phyloP scores from a whole-genome alignment of 306 rosid species.

The Canavalia ensiformis region DNA sequence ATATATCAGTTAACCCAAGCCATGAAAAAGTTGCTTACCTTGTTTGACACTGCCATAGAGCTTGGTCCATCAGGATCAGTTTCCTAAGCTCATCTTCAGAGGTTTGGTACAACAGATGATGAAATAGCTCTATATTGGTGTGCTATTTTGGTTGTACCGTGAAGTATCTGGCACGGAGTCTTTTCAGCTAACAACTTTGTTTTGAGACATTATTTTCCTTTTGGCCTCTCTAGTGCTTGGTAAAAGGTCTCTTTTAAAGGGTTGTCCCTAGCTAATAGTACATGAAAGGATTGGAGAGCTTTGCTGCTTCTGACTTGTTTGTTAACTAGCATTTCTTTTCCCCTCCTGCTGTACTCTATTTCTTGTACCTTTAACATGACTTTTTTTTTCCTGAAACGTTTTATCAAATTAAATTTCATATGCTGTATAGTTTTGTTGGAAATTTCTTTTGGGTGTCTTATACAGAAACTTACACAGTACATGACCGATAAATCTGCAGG shows the following conservation, averaged over 20 bases:
- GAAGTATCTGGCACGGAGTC: conserved; percentile 8
- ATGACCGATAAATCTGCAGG: conserved; percentile 66
- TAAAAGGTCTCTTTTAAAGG: conserved; percentile 24
- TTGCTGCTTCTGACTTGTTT: conserved; percentile 24
- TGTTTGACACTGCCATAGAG: not conserved
- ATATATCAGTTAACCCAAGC: not conserved
- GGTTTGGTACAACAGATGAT: conserved; percentile 21
- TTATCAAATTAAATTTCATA: conserved; percentile 26
- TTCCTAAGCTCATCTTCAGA: conserved; percentile 14
- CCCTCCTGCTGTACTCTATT: conserved; percentile 12
- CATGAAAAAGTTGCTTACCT: conserved; percentile 6
- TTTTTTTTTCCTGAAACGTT: not conserved
- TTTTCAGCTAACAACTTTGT: conserved; percentile 5
- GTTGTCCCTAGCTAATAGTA: conserved; percentile 36
- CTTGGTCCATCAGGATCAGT: conserved; percentile 27
- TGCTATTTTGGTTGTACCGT: not conserved
- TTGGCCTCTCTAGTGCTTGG: conserved; percentile 32
- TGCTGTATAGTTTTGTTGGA: conserved; percentile 36
- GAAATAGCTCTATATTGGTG: not conserved
- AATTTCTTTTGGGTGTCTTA: conserved; percentile 29
- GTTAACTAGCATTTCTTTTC: conserved; percentile 20
- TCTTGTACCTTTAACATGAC: conserved; percentile 17
- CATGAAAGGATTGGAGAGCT: conserved; percentile 1
- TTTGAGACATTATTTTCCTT: conserved; percentile 9
- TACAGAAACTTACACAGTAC: conserved; percentile 42